A percentile compares a stretch with the other conserved stretches of the same genome.
These are phyloP conservation scores for Pyrus communis DNA, from an alignment of 306 rosid species.

Conservation along the genomic window DNA sequence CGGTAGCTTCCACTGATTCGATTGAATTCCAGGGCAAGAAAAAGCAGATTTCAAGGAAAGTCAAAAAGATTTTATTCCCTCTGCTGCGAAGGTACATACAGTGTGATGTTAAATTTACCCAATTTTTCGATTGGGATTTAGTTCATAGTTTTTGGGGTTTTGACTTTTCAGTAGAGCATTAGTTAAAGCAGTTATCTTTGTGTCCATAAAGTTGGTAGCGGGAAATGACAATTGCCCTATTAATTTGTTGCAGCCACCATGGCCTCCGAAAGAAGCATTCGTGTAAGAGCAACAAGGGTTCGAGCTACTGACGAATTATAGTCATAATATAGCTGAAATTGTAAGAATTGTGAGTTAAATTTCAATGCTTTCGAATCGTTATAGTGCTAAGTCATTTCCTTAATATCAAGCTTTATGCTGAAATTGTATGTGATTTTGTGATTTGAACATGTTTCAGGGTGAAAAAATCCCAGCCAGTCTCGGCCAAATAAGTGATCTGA, in stretches of 20 bases:
- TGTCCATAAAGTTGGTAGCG: slow-evolving; percentile 30
- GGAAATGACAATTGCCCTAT: slow-evolving; percentile 19
- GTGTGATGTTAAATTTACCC: background rate
- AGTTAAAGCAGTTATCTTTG: background rate
- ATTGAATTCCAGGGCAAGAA: background rate
- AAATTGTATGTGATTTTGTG: background rate
- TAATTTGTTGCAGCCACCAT: slow-evolving; percentile 40
- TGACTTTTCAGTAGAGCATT: background rate
- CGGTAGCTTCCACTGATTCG: slow-evolving; percentile 18
- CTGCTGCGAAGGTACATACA: slow-evolving; percentile 28
- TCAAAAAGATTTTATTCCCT: background rate
- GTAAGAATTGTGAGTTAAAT: slow-evolving; percentile 3
- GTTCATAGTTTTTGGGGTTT: background rate
- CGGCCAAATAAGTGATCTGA: slow-evolving; percentile 48
- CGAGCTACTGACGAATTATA: slow-evolving; percentile 85
- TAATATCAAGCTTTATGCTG: background rate
- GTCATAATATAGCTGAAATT: slow-evolving; percentile 64
- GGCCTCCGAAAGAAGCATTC: slow-evolving; percentile 82
- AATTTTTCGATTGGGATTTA: background rate
- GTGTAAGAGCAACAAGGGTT: slow-evolving; percentile 85
- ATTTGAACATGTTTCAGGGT: slow-evolving; percentile 50
- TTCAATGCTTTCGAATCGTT: background rate
- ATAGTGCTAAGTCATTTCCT: background rate
- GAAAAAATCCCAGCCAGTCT: slow-evolving; percentile 45
- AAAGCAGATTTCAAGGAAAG: background rate